Base-by-base conservation (phyloP, 768 basidiomycete species). In the Boletellus emodensis region DNA sequence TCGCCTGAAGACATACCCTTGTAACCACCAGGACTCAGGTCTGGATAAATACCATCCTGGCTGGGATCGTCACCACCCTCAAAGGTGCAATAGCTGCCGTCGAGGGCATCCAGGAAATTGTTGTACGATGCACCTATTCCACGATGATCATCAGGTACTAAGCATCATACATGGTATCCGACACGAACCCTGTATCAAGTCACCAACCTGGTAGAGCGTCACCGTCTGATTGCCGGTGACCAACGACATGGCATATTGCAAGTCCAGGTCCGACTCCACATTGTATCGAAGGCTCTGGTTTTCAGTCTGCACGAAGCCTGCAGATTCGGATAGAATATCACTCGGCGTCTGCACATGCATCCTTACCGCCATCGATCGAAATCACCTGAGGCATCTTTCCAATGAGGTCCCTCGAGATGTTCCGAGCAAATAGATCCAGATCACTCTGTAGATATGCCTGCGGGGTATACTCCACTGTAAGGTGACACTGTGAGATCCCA, bases 331-430 rank as follows among this genome's bases (percentile, higher is more conserved):
- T 8, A 12, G 17, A 30, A 15, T 11, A 15, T 28, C 20, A 17
- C 4, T 45, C 15, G 48, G 37, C 51, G 3, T 38, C 36, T 10
- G 24, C 41, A 40, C 17, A n/a, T 18, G n/a, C 6, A 6, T 43
- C 14, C 52, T 46, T 51, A 71, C 70, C 71, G 14, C 72, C 72
- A 32, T 71, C 71, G 12, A 73, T 70, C 22, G 68, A 65, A 20
- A 64, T 59, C 42, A 72, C 24, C 22, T 46, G 39, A 11, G 72
- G 72, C 7, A 54, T 28, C 44, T 58, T 57, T 30, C 62, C 68
- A 24, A 57, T 30, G 3, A 64, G 57, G 24, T 59, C 60, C 2
- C 24, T 46, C 34, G 42, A 65, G 40, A 39, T 55, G 28, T 54
- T 58, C 36, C 10, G 47, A 3, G 69, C 68, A 35, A 71, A 73